A percentile compares a stretch with the other conserved stretches of the same genome.
phyloP scores from a whole-genome alignment of 495 filamentous ascomycete genomes.

The Daldinia decipiens region DNA sequence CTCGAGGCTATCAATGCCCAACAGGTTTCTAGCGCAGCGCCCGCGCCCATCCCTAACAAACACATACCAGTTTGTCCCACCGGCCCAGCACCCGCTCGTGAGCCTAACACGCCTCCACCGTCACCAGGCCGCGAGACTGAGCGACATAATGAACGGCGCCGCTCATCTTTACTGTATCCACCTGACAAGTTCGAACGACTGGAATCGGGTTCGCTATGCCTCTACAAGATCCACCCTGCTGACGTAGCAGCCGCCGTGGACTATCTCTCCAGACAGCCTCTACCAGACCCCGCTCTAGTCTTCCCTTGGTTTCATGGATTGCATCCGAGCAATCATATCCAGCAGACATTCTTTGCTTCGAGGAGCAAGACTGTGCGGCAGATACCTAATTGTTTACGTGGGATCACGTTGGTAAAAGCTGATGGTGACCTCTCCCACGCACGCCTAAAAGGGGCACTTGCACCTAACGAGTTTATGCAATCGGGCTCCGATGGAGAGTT shows the following conservation, averaged over 20 bases:
- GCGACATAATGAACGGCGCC: constrained; percentile 57
- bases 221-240: constrained; percentile 78
- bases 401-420: constrained; percentile 87
- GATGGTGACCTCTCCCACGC: constrained; percentile 79
- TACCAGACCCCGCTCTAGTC: constrained; percentile 83
- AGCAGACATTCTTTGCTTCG: constrained; percentile 86
- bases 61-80: constrained; percentile 87
- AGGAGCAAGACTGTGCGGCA: constrained; percentile 75
- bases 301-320: constrained; percentile 99
- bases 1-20: constrained; percentile 59
- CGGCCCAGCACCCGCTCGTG: constrained; percentile 70
- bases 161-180: constrained; percentile 72
- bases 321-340: constrained; percentile 88
- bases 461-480: constrained; percentile 79
- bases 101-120: constrained; percentile 72
- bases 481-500: constrained; percentile 62
- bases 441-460: constrained; percentile 85
- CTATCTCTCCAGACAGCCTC: constrained; percentile 75
- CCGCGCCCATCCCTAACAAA: constrained; percentile 82
- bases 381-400: constrained; percentile 81
- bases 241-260: constrained; percentile 77
- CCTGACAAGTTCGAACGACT: constrained; percentile 68
- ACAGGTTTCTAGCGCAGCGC: constrained; percentile 49
- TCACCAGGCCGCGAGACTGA: constrained; percentile 65
- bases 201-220: constrained; percentile 65